Base-by-base conservation (phyloP, 306 rosid genomes). In the Gynostemma pentaphyllum region DNA sequence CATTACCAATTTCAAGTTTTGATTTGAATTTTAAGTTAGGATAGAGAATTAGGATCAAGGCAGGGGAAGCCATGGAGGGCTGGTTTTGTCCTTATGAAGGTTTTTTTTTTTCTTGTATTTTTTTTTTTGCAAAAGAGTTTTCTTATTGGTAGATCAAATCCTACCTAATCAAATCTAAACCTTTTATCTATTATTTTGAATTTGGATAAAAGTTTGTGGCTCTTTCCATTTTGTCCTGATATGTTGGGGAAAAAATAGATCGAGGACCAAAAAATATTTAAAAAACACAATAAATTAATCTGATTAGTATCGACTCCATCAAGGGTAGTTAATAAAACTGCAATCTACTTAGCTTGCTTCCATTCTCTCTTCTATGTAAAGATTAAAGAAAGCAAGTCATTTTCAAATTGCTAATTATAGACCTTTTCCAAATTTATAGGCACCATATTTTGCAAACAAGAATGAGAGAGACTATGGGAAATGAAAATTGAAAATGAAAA, bases 151-250 rank as follows among this genome's bases (percentile, higher is more conserved):
- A 60, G 72, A 72, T 13, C 12, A 64, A 27, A 78, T 80, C 79
- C 76, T 64, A 73, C 87, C 80, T 62, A 79, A 87, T 75, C 72
- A 70, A 79, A 45, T 68, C 45, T 67, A 55, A 68, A 51, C 61
- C 61, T 66, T 64, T 65, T 67, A 44, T 74, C 71, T 71, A 47
- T 50, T 57, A 62, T 59, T 62, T 70, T 42, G 63, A 73, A 62
- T 59, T 62, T 70, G 46, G 63, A 73, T 54, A 45, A 73, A 70
- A 51, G 40, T 44, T 2, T 12, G 65, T 51, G 68, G 34, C 32
- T 64, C 34, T 24, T 50, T 57, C 70, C 67, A 32, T 46, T 29
- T 61, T 61, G 66, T 60, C 16, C 64, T 57, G 64, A 19, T 57
- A 34, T 21, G 65, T 19, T 16, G 18, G 13, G 13, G 2, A 36